Conservation (phyloP, 768 basidiomycete species). For the Xerocomellus intermedius region DNA sequence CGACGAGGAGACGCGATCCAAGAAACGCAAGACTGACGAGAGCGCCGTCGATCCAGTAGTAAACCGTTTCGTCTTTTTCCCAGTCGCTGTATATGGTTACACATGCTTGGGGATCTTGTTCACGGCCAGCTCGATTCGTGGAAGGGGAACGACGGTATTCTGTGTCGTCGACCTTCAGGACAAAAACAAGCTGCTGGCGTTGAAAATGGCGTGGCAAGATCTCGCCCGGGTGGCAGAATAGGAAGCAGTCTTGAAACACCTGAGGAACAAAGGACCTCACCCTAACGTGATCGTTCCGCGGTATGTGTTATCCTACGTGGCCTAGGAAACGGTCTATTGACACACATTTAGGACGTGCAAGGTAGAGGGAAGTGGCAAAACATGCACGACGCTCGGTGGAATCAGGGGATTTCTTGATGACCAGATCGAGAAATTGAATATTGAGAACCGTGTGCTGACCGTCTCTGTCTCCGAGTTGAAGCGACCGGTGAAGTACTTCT, state of each 20-base stretch:
- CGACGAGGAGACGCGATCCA: neutral
- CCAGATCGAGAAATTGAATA: neutral
- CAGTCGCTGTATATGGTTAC: neutral
- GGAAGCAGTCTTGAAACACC: neutral
- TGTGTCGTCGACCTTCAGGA: too few species aligned
- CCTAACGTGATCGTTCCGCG: neutral
- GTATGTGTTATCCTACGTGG: neutral
- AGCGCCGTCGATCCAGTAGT: neutral
- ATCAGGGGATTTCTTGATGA: neutral
- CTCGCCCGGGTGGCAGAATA: neutral
- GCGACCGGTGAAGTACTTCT: neutral
- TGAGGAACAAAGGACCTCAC: neutral
- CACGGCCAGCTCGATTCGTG: too few species aligned
- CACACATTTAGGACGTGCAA: neutral
- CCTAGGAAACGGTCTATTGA: neutral
- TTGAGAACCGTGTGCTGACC: neutral
- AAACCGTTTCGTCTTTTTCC: neutral
- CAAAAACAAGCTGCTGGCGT: too few species aligned
- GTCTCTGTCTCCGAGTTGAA: neutral
- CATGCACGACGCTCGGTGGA: neutral
- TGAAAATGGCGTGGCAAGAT: slow-evolving; percentile 15
- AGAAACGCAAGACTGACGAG: neutral
- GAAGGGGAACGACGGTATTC: too few species aligned
- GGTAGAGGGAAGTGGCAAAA: neutral
- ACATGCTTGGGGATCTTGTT: too few species aligned